These are phyloP conservation scores for Ganoderma leucocontextum DNA, from an alignment of 1,284 basidiomycete species.

Conservation along the genomic window DNA sequence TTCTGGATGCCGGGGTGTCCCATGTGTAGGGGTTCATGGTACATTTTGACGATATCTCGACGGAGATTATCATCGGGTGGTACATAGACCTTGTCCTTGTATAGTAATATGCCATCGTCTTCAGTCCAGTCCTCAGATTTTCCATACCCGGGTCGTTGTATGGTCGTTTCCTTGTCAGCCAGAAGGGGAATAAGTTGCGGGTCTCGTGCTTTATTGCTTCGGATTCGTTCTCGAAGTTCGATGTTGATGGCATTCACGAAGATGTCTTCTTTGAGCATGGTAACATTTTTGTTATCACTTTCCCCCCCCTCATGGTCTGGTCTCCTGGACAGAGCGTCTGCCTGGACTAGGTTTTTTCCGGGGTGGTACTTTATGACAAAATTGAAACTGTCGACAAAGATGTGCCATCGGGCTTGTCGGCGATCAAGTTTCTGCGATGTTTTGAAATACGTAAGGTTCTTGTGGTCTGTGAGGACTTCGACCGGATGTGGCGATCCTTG, in stretches of 20 bases:
- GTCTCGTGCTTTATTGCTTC: not conserved
- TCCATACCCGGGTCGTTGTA: not conserved
- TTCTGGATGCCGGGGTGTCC: slow-evolving; percentile 19
- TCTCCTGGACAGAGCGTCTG: slow-evolving; percentile 50
- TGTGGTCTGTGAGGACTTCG: slow-evolving; percentile 47
- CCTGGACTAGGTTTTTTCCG: slow-evolving; percentile 42
- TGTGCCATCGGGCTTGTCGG: slow-evolving; percentile 50
- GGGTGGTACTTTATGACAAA: slow-evolving; percentile 49
- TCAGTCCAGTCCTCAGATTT: not conserved
- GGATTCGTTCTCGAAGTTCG: not conserved
- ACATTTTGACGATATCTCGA: not conserved
- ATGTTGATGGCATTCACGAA: slow-evolving; percentile 7
- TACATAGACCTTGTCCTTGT: not conserved
- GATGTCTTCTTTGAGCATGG: slow-evolving; percentile 32
- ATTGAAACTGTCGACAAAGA: slow-evolving; percentile 45
- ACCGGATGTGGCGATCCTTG: slow-evolving; percentile 26
- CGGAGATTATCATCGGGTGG: not conserved
- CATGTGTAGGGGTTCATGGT: slow-evolving; percentile 12
- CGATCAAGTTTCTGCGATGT: slow-evolving; percentile 45
- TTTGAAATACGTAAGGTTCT: slow-evolving; percentile 51
- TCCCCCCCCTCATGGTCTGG: slow-evolving; percentile 41
- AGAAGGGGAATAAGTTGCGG: too few relatives aligned
- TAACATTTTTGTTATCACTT: slow-evolving; percentile 43
- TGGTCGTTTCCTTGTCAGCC: not conserved
- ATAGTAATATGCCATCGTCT: not conserved